These are phyloP conservation scores for Lepidium africanum DNA, from an alignment of 345 rosid genomes.

Conservation along the genomic window DNA sequence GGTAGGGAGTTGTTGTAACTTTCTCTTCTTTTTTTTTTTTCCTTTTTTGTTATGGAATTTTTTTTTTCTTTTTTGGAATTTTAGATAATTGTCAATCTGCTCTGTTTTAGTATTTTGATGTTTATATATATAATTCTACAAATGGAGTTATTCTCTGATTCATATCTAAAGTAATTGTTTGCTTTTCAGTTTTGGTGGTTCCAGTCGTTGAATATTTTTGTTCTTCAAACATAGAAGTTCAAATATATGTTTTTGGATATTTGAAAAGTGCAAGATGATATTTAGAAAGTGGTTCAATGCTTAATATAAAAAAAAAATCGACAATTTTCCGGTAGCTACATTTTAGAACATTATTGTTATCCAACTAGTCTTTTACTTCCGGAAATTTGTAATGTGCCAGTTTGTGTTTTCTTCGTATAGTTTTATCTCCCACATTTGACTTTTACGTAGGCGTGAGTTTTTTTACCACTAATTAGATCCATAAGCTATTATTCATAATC, in stretches of 20 bases:
- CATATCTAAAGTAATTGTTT: constrained; percentile 25
- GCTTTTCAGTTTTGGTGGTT: constrained; percentile 30
- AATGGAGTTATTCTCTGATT: constrained; percentile 30
- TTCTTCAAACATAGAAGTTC: neutral
- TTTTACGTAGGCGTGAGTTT: too few relatives aligned
- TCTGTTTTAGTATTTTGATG: constrained; percentile 18
- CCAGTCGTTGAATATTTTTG: constrained; percentile 5
- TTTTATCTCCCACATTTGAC: too few relatives aligned
- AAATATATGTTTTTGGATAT: neutral
- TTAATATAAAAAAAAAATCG: neutral
- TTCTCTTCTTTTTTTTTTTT: neutral
- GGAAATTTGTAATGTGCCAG: too few relatives aligned
- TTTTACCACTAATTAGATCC: too few relatives aligned
- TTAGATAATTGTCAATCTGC: neutral
- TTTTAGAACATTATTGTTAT: too few relatives aligned
- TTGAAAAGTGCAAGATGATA: neutral
- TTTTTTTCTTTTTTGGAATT: neutral
- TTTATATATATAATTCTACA: constrained; percentile 17
- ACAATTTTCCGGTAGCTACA: too few relatives aligned
- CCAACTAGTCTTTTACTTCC: too few relatives aligned
- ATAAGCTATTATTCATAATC: too few relatives aligned
- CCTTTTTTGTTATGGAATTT: neutral
- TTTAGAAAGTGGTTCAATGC: neutral
- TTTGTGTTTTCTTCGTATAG: too few relatives aligned
- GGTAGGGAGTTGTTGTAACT: constrained; percentile 28